Evolutionary conservation across 495 filamentous ascomycete genomes (phyloP).

Genomic region (Penicillium samsonianum): DNA sequence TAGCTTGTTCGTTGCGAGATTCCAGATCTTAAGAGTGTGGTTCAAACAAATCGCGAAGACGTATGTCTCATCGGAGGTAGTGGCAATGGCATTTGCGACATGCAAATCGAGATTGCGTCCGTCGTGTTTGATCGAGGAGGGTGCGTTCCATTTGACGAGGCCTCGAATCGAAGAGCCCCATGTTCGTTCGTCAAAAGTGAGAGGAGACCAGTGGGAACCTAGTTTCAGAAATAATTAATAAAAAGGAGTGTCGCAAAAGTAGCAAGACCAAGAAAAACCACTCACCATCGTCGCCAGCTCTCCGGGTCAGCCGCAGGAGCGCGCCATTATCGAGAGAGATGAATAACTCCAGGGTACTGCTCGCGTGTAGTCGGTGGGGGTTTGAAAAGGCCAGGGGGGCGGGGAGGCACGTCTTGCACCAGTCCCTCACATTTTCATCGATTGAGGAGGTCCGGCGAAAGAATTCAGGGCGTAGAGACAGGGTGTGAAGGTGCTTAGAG

Average conservation of each 20-base stretch:
- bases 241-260: not conserved
- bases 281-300: slow-evolving; percentile 66
- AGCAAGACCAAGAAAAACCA: slow-evolving; percentile 13
- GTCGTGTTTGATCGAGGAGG: slow-evolving; percentile 63
- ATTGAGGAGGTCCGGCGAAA: slow-evolving; percentile 67
- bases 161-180: slow-evolving; percentile 75
- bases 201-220: slow-evolving; percentile 71
- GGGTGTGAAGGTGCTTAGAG: slow-evolving; percentile 73
- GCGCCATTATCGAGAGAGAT: slow-evolving; percentile 82
- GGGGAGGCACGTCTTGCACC: slow-evolving; percentile 72
- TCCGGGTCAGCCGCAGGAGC: slow-evolving; percentile 69
- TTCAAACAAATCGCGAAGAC: slow-evolving; percentile 85
- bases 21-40: slow-evolving; percentile 86
- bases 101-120: slow-evolving; percentile 66
- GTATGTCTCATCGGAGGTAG: slow-evolving; percentile 65
- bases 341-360: slow-evolving; percentile 70
- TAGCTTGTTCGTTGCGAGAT: slow-evolving; percentile 69
- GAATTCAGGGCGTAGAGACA: slow-evolving; percentile 77
- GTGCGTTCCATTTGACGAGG: slow-evolving; percentile 68
- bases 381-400: slow-evolving; percentile 73
- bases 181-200: slow-evolving; percentile 73
- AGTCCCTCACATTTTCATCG: slow-evolving; percentile 69
- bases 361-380: slow-evolving; percentile 78
- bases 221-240: slow-evolving; percentile 7
- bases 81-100: slow-evolving; percentile 61